Evolutionary conservation across 345 rosid genomes (phyloP).

Genomic region (Melastoma malabathricum): DNA sequence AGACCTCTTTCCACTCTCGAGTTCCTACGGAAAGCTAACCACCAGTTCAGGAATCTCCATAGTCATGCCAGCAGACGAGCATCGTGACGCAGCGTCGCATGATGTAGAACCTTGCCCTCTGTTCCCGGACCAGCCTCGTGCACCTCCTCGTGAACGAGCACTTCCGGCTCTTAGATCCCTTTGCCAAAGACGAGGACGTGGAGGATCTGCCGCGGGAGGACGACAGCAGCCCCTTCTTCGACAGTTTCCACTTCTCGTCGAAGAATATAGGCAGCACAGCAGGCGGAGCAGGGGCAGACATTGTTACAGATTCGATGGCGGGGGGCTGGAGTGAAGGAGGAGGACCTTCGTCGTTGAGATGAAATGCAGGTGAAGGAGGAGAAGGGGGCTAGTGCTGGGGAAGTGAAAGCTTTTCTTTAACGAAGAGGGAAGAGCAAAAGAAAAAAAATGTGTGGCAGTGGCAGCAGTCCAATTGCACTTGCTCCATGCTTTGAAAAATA

Average conservation of each 20-base stretch:
- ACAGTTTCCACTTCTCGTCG: slow-evolving; percentile 53
- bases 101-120: slow-evolving; percentile 88
- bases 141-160: slow-evolving; percentile 77
- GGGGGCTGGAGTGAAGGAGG: too few species aligned
- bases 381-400: too few species aligned
- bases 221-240: slow-evolving; percentile 53
- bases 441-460: too few species aligned
- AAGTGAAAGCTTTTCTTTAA: too few species aligned
- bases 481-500: too few species aligned
- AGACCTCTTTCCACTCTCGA: too few species aligned
- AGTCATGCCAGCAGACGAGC: slow-evolving; percentile 95
- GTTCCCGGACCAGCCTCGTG: slow-evolving; percentile 70
- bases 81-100: slow-evolving; percentile 79
- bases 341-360: too few species aligned
- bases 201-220: slow-evolving; percentile 9
- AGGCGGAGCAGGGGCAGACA: slow-evolving; percentile 17
- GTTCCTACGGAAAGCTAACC: too few species aligned
- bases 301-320: neutral
- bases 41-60: slow-evolving; percentile 41
- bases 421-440: too few species aligned
- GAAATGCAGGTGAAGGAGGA: too few species aligned
- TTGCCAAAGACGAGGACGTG: slow-evolving; percentile 21
- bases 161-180: slow-evolving; percentile 31
- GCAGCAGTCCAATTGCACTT: too few species aligned
- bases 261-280: slow-evolving; percentile 28